Evolutionary conservation across 2,329 filamentous ascomycete species (phyloP).

Genomic region (Ceratocystis huliohia): DNA sequence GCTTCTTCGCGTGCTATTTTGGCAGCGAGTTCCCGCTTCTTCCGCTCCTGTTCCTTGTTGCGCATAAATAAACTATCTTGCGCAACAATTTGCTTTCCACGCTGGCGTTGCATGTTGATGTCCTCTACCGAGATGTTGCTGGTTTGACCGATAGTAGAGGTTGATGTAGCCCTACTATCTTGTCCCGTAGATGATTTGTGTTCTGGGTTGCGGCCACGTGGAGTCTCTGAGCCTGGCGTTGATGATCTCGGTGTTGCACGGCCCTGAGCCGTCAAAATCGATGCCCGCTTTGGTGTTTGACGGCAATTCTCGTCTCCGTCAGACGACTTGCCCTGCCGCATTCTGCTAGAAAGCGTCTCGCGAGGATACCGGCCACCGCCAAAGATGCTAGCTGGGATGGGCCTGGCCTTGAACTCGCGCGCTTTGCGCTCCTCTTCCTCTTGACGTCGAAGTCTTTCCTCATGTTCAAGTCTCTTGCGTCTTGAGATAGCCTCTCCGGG

Average conservation of each 20-base stretch:
- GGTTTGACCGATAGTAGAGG: slow-evolving; percentile 36
- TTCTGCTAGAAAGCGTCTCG: slow-evolving; percentile 46
- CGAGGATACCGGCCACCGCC: slow-evolving; percentile 36
- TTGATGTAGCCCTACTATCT: slow-evolving; percentile 33
- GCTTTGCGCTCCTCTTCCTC: slow-evolving; percentile 48
- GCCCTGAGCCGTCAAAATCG: slow-evolving; percentile 21
- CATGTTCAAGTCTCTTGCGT: slow-evolving; percentile 42
- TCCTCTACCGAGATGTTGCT: slow-evolving; percentile 41
- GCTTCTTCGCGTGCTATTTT: slow-evolving; percentile 46
- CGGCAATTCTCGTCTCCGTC: slow-evolving; percentile 23
- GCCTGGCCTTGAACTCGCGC: slow-evolving; percentile 52
- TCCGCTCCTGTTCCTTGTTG: slow-evolving; percentile 41
- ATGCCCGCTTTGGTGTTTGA: slow-evolving; percentile 22
- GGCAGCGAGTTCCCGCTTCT: slow-evolving; percentile 41
- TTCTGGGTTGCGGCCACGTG: slow-evolving; percentile 12
- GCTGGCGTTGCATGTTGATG: slow-evolving; percentile 37
- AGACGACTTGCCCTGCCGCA: slow-evolving; percentile 37
- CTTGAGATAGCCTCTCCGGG: slow-evolving; percentile 49
- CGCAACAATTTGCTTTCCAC: slow-evolving; percentile 42
- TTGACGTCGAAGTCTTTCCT: slow-evolving; percentile 42
- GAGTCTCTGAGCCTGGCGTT: slow-evolving; percentile 20
- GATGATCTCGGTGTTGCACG: slow-evolving; percentile 12
- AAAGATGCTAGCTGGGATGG: slow-evolving; percentile 36
- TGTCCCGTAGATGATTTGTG: slow-evolving; percentile 13
- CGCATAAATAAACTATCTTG: slow-evolving; percentile 38